These are phyloP conservation scores for Blastobotrys ciferrii DNA, from an alignment of 1,139 yeast species.

Conservation along the genomic window DNA sequence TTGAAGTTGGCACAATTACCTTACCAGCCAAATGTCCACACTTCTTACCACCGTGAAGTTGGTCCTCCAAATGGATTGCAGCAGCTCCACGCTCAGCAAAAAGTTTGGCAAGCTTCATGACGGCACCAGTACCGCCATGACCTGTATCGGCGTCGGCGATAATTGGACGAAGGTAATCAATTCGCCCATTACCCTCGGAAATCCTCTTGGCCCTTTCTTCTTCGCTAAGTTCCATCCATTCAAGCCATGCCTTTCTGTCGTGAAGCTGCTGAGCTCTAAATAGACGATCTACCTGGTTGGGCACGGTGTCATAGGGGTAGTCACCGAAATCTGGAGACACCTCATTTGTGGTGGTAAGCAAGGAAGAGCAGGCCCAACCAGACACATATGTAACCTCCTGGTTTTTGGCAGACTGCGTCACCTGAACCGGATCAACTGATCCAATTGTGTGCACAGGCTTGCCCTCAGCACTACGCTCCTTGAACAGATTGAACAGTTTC, in stretches of 20 bases:
- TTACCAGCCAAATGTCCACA: slow-evolving; percentile 67
- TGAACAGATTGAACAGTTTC: slow-evolving; percentile 48
- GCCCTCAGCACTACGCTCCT: slow-evolving; percentile 42
- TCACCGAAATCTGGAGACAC: slow-evolving; percentile 63
- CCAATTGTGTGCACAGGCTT: slow-evolving; percentile 59
- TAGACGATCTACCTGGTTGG: slow-evolving; percentile 59
- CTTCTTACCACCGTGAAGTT: slow-evolving; percentile 62
- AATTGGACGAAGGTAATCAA: slow-evolving; percentile 58
- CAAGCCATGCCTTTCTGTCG: slow-evolving; percentile 53
- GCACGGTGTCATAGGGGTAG: slow-evolving; percentile 65
- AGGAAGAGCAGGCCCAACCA: slow-evolving; percentile 60
- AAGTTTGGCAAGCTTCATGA: slow-evolving; percentile 60
- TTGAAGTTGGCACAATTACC: slow-evolving; percentile 59
- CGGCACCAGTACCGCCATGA: slow-evolving; percentile 64
- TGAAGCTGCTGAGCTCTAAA: slow-evolving; percentile 59
- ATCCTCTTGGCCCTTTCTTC: slow-evolving; percentile 31
- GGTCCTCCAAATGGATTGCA: slow-evolving; percentile 63
- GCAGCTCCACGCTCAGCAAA: slow-evolving; percentile 68
- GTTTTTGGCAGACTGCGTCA: slow-evolving; percentile 55
- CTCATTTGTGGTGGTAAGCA: slow-evolving; percentile 56
- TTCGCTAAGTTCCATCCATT: slow-evolving; percentile 39
- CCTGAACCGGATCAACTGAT: slow-evolving; percentile 61
- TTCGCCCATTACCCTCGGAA: slow-evolving; percentile 33
- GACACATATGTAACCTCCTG: slow-evolving; percentile 58
- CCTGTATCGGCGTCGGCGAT: slow-evolving; percentile 71